Conservation (phyloP, 352 stramenopile genomes). For the Phytophthora fragariae region DNA sequence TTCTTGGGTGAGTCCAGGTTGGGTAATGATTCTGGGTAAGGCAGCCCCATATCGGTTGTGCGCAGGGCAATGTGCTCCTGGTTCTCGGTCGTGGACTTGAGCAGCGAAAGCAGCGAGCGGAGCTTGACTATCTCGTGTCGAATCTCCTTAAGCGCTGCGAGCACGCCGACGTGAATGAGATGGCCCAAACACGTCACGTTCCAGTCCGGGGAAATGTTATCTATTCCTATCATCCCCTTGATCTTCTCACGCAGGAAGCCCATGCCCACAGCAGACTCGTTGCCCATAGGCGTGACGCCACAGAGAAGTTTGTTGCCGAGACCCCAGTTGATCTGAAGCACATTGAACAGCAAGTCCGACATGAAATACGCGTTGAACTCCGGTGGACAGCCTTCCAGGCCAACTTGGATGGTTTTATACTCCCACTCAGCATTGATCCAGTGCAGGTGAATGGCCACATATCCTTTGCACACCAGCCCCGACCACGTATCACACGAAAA, state of each 20-base stretch:
- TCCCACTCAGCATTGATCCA: conserved; percentile 90
- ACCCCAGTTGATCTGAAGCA: conserved; percentile 83
- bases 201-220: conserved; percentile 77
- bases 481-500: conserved; percentile 88
- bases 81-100: conserved; percentile 76
- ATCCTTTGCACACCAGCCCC: conserved; percentile 71
- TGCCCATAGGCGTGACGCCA: conserved; percentile 68
- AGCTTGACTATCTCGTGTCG: conserved; percentile 80
- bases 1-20: conserved; percentile 78
- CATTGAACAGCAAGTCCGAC: conserved; percentile 81
- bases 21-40: conserved; percentile 67
- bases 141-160: conserved; percentile 75
- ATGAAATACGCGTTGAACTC: conserved; percentile 84
- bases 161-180: conserved; percentile 74
- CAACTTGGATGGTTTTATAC: conserved; percentile 84
- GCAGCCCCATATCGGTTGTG: conserved; percentile 72
- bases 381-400: conserved; percentile 69
- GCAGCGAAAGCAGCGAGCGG: conserved; percentile 70
- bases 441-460: conserved; percentile 78
- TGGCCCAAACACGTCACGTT: conserved; percentile 80
- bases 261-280: conserved; percentile 75
- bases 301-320: conserved; percentile 77
- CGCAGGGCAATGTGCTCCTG: conserved; percentile 79
- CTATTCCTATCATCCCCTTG: conserved; percentile 79
- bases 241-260: conserved; percentile 82